A percentile compares a stretch with the other conserved stretches of the same genome.
phyloP scores from a whole-genome alignment of 2,329 filamentous ascomycete species.

The Aspergillus alliaceus region DNA sequence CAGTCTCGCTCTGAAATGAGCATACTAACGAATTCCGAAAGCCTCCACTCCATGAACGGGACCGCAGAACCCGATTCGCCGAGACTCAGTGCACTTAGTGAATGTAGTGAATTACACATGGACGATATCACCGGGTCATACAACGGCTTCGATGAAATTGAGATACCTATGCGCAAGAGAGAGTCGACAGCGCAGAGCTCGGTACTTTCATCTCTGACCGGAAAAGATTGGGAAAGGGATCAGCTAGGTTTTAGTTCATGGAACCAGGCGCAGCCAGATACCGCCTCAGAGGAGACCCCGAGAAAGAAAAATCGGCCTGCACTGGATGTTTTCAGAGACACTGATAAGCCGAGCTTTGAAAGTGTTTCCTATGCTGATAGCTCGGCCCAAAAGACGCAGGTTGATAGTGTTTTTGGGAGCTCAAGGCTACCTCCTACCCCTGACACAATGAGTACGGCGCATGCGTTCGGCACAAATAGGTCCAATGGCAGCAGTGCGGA shows the following conservation, averaged over 20 bases:
- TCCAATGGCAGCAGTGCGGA: constrained; percentile 36
- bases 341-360: constrained; percentile 20
- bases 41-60: constrained; percentile 37
- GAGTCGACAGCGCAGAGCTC: constrained; percentile 12
- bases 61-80: constrained; percentile 38
- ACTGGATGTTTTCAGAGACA: constrained; percentile 23
- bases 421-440: constrained; percentile 41
- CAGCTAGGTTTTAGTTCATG: constrained; percentile 32
- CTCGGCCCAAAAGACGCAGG: constrained; percentile 25
- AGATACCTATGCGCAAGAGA: constrained; percentile 30
- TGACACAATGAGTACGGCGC: constrained; percentile 45
- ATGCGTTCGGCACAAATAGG: constrained; percentile 29
- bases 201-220: constrained; percentile 17
- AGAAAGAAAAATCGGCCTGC: constrained; percentile 18
- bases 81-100: constrained; percentile 44
- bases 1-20: constrained; percentile 27
- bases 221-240: constrained; percentile 18
- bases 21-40: constrained; percentile 35
- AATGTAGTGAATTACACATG: constrained; percentile 44
- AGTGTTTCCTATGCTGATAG: constrained; percentile 26
- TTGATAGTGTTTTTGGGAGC: constrained; percentile 35
- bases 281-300: constrained; percentile 15
- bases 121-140: constrained; percentile 25
- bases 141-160: constrained; percentile 25
- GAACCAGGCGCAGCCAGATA: constrained; percentile 28